A percentile compares a stretch with the other conserved stretches of the same genome.
Evolutionary conservation across 352 stramenopile species (phyloP).

Genomic region (Phytophthora brassicae): DNA sequence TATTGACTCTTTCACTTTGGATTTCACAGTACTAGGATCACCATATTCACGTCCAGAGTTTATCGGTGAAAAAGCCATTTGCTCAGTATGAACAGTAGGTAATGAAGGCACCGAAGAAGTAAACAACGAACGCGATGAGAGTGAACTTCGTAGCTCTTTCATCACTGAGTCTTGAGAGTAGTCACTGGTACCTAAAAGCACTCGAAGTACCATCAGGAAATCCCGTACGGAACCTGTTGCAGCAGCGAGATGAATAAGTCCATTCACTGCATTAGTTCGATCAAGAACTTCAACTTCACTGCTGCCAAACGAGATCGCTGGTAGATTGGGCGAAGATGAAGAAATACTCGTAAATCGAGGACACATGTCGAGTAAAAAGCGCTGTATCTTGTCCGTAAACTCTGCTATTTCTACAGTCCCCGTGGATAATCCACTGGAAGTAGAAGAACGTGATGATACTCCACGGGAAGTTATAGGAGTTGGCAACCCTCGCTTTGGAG

Average conservation of each 20-base stretch:
- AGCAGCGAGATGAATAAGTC: slow-evolving; percentile 54
- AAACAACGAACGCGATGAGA: slow-evolving; percentile 26
- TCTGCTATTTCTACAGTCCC: slow-evolving; percentile 14
- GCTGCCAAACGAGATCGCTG: slow-evolving; percentile 20
- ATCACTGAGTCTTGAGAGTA: not conserved
- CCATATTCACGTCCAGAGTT: slow-evolving; percentile 17
- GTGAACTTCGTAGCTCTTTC: slow-evolving; percentile 30
- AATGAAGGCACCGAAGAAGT: slow-evolving; percentile 37
- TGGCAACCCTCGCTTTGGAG: slow-evolving; percentile 6
- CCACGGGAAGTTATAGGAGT: slow-evolving; percentile 11
- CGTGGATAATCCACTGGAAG: not conserved
- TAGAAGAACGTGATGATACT: not conserved
- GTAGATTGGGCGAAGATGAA: slow-evolving; percentile 38
- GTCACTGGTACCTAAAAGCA: slow-evolving; percentile 52
- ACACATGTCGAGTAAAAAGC: slow-evolving; percentile 50
- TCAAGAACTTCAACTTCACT: slow-evolving; percentile 36
- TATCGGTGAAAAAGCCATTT: slow-evolving; percentile 9
- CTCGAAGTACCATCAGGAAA: slow-evolving; percentile 53
- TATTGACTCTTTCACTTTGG: not conserved
- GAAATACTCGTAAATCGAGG: slow-evolving; percentile 18
- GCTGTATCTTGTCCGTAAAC: slow-evolving; percentile 44
- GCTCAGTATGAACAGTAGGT: slow-evolving; percentile 14
- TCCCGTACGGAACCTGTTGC: slow-evolving; percentile 53
- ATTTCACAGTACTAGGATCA: slow-evolving; percentile 1
- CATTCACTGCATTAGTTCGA: slow-evolving; percentile 55